Percentiles rank a stretch among this genome's conserved stretches.
These are phyloP conservation scores for Emergomyces pasteurianus DNA, from an alignment of 2,329 filamentous ascomycete genomes.

Conservation along the genomic window DNA sequence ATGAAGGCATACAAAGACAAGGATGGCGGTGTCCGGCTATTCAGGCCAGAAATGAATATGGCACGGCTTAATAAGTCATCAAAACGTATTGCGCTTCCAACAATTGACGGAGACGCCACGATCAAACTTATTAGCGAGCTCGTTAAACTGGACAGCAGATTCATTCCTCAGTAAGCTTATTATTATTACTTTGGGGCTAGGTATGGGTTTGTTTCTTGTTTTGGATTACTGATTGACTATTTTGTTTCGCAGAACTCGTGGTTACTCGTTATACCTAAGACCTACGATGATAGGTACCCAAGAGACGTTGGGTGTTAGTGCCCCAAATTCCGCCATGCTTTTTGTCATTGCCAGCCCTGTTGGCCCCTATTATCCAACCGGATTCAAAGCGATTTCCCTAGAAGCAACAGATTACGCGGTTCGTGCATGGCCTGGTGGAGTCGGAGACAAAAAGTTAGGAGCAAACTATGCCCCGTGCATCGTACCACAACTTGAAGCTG, in stretches of 20 bases:
- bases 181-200: not conserved
- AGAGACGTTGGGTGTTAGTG: constrained; percentile 78
- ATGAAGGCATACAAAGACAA: constrained; percentile 98
- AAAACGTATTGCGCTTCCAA: constrained; percentile 83
- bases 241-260: constrained; percentile 40
- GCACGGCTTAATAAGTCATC: constrained; percentile 82
- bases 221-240: constrained; percentile 8
- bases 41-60: constrained; percentile 96
- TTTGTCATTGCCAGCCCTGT: constrained; percentile 95
- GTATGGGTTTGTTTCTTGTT: not conserved
- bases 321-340: constrained; percentile 82
- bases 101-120: constrained; percentile 61
- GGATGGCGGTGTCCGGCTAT: constrained; percentile 66
- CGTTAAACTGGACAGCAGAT: constrained; percentile 68
- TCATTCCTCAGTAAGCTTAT: constrained; percentile 61
- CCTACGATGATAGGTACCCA: constrained; percentile 98
- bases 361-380: constrained; percentile 94
- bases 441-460: constrained; percentile 95
- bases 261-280: constrained; percentile 90
- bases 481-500: constrained; percentile 86
- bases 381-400: constrained; percentile 92
- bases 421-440: constrained; percentile 93
- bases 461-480: constrained; percentile 99
- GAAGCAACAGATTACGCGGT: constrained; percentile 96
- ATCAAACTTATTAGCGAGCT: constrained; percentile 74